phyloP scores from a whole-genome alignment of 2,329 filamentous ascomycete species.

The Knoxdaviesia capensis region DNA sequence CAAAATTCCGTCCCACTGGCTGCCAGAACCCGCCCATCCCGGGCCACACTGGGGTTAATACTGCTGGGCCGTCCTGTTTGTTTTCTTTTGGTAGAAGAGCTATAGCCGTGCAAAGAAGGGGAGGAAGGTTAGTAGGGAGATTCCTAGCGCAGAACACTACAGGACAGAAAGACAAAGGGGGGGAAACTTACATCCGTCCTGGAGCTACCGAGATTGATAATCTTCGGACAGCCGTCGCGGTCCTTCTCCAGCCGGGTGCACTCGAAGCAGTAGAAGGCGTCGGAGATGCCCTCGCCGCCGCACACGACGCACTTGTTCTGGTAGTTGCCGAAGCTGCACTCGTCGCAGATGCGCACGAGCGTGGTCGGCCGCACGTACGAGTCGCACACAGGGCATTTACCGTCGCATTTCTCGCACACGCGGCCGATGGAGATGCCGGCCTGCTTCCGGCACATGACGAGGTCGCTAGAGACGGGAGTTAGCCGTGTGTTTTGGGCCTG shows the following conservation, averaged over 20 bases:
- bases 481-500: neutral
- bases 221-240: constrained; percentile 93
- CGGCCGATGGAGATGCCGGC: constrained; percentile 94
- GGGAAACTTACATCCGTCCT: constrained; percentile 59
- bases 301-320: constrained; percentile 99
- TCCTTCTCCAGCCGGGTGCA: constrained; percentile 95
- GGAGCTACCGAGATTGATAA: constrained; percentile 91
- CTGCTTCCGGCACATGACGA: constrained; percentile 99
- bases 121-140: constrained; percentile 9
- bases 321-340: constrained; percentile 98
- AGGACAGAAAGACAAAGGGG: constrained; percentile 18
- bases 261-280: constrained; percentile 98
- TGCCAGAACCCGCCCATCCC: constrained; percentile 20
- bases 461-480: constrained; percentile 37
- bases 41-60: constrained; percentile 30
- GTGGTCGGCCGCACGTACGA: constrained; percentile 97
- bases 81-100: constrained; percentile 48
- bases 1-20: constrained; percentile 4
- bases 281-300: constrained; percentile 91
- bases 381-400: constrained; percentile 97
- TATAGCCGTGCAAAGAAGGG: constrained; percentile 8
- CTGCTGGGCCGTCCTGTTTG: constrained; percentile 31
- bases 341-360: constrained; percentile 94
- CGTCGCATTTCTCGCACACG: constrained; percentile 98
- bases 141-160: constrained; percentile 2